Conservation (phyloP, 2,329 filamentous ascomycete genomes). For the Aphanoascus verrucosus region DNA sequence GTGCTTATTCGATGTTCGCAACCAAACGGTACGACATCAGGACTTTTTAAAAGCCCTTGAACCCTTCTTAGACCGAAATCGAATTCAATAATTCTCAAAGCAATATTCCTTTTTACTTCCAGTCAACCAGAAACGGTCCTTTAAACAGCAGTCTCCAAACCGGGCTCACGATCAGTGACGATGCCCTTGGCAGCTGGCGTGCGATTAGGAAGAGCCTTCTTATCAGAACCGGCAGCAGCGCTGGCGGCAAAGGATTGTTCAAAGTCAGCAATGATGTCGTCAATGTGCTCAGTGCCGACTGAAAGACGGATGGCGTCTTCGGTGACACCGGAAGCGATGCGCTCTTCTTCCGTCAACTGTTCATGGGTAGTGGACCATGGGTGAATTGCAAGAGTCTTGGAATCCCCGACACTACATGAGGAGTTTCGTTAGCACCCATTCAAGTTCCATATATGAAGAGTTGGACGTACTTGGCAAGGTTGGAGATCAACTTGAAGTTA, state of each 20-base stretch:
- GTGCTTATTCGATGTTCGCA: neutral
- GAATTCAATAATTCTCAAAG: neutral
- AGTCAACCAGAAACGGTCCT: neutral
- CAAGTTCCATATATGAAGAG: neutral
- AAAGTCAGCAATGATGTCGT: slow-evolving; percentile 94
- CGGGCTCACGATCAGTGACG: neutral
- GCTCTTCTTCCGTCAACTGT: slow-evolving; percentile 77
- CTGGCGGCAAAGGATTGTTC: slow-evolving; percentile 70
- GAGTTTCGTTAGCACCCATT: neutral
- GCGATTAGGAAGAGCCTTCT: slow-evolving; percentile 13
- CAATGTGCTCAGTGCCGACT: slow-evolving; percentile 90
- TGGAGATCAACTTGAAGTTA: slow-evolving; percentile 87
- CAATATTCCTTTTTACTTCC: neutral
- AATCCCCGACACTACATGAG: slow-evolving; percentile 60
- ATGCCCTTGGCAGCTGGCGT: slow-evolving; percentile 1
- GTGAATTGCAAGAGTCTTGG: slow-evolving; percentile 89
- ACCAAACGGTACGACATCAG: neutral
- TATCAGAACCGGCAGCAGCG: slow-evolving; percentile 14
- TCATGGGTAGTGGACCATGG: slow-evolving; percentile 94
- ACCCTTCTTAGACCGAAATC: neutral
- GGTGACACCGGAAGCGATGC: slow-evolving; percentile 67
- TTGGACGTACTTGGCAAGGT: slow-evolving; percentile 64
- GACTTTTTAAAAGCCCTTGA: neutral
- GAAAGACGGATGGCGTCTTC: slow-evolving; percentile 89
- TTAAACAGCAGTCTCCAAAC: slow-evolving; percentile 3